Evolutionary conservation across 2,329 filamentous ascomycete genomes (phyloP).

Genomic region (Aspergillus chevalieri): DNA sequence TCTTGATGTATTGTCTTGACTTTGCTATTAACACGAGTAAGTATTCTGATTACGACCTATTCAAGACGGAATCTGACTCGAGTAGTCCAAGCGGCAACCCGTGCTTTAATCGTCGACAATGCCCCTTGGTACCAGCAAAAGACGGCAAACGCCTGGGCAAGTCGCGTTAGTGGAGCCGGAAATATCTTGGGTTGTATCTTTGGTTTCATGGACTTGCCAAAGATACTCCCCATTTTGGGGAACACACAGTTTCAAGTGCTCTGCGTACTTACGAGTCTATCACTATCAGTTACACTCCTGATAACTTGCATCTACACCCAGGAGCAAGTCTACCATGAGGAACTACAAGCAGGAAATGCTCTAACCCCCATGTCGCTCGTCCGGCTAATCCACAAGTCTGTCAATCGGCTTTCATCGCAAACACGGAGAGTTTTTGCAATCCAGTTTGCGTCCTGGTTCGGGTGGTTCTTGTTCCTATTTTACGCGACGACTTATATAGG

Average conservation of each 20-base stretch:
- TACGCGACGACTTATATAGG: conserved; percentile 93
- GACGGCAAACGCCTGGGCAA: conserved; percentile 88
- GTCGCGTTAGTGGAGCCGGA: conserved; percentile 75
- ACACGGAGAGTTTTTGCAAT: conserved; percentile 75
- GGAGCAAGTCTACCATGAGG: conserved; percentile 73
- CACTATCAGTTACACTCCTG: conserved; percentile 62
- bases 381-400: conserved; percentile 66
- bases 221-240: conserved; percentile 70
- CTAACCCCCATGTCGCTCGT: conserved; percentile 74
- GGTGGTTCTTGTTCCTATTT: conserved; percentile 92
- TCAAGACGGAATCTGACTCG: conserved; percentile 1
- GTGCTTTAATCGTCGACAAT: conserved; percentile 90
- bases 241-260: conserved; percentile 89
- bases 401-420: conserved; percentile 72
- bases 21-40: conserved; percentile 88
- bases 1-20: conserved; percentile 85
- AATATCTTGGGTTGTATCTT: conserved; percentile 88
- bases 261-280: conserved; percentile 74
- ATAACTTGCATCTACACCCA: conserved; percentile 64
- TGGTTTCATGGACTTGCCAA: conserved; percentile 74
- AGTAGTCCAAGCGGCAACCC: conserved; percentile 77
- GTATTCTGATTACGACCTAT: background rate
- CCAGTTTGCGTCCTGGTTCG: conserved; percentile 84
- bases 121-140: conserved; percentile 91
- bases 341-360: conserved; percentile 55